A percentile compares a stretch with the other conserved stretches of the same genome.
phyloP scores from a whole-genome alignment of 306 rosid genomes.

The Pyrus communis region DNA sequence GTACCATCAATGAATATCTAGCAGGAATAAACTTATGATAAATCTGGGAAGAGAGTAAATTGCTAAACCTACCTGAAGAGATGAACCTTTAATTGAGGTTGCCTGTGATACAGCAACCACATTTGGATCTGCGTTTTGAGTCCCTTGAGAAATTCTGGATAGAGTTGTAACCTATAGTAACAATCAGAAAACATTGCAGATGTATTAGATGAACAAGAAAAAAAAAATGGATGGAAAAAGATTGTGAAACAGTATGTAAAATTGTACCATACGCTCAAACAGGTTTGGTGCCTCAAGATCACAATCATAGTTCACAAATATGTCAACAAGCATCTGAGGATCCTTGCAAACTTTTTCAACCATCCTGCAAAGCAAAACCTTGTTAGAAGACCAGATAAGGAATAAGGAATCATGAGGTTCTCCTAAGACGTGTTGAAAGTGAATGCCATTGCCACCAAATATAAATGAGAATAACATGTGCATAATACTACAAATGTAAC shows the following conservation, averaged over 20 bases:
- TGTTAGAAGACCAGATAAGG: slow-evolving; percentile 20
- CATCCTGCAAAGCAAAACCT: slow-evolving; percentile 62
- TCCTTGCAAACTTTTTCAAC: slow-evolving; percentile 91
- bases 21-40: not conserved
- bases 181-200: slow-evolving; percentile 21
- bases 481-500: slow-evolving; percentile 12
- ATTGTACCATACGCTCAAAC: slow-evolving; percentile 91
- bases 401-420: not conserved
- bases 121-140: slow-evolving; percentile 76
- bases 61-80: slow-evolving; percentile 76
- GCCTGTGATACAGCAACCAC: slow-evolving; percentile 62
- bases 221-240: not conserved
- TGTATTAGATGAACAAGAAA: slow-evolving; percentile 7
- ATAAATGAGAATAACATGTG: not conserved
- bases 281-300: slow-evolving; percentile 99
- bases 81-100: slow-evolving; percentile 78
- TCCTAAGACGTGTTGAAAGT: slow-evolving; percentile 1
- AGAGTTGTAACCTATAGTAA: slow-evolving; percentile 72
- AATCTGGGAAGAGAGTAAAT: slow-evolving; percentile 12
- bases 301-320: slow-evolving; percentile 98
- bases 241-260: slow-evolving; percentile 8
- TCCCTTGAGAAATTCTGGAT: slow-evolving; percentile 87
- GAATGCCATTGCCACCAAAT: not conserved
- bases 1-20: not conserved
- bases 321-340: slow-evolving; percentile 97